Percentiles rank a stretch among this genome's conserved stretches.
phyloP scores from a whole-genome alignment of 129 eudicot species.

The Flaveria sonorensis region DNA sequence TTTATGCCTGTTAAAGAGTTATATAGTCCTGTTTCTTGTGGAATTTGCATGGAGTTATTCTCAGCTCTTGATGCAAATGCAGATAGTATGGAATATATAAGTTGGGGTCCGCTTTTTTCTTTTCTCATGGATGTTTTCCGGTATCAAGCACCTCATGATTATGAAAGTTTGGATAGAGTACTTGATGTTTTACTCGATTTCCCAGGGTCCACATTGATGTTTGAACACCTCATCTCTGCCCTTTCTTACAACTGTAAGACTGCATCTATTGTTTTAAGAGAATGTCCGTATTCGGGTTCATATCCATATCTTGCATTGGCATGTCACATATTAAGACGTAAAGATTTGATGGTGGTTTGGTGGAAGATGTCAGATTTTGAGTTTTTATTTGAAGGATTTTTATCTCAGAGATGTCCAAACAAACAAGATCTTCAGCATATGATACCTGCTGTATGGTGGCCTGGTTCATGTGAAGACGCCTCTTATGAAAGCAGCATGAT shows the following conservation, averaged over 20 bases:
- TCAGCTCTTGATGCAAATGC: constrained; percentile 47
- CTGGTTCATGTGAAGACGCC: constrained; percentile 84
- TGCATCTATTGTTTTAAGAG: constrained; percentile 62
- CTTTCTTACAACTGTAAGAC: constrained; percentile 81
- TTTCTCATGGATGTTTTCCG: constrained; percentile 72
- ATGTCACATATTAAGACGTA: constrained; percentile 78
- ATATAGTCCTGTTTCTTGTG: constrained; percentile 70
- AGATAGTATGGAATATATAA: constrained; percentile 67
- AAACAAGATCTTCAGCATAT: constrained; percentile 79
- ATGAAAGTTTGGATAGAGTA: constrained; percentile 71
- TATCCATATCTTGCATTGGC: constrained; percentile 83
- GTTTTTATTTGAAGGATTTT: constrained; percentile 76
- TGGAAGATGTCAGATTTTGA: constrained; percentile 89
- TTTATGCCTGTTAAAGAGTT: constrained; percentile 74
- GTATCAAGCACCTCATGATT: constrained; percentile 82
- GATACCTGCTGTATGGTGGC: constrained; percentile 99
- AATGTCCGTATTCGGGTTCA: constrained; percentile 96
- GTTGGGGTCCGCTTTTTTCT: constrained; percentile 74
- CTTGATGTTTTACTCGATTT: constrained; percentile 72
- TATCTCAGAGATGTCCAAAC: constrained; percentile 82
- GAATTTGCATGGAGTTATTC: constrained; percentile 73
- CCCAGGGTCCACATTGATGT: constrained; percentile 57
- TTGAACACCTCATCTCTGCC: constrained; percentile 62
- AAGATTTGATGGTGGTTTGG: constrained; percentile 86
- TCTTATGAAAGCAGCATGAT: constrained; percentile 89